Evolutionary conservation across 768 basidiomycete species (phyloP), one percentile per base, ranked within the genome.

Genomic region (Lactifluus piperatus): DNA sequence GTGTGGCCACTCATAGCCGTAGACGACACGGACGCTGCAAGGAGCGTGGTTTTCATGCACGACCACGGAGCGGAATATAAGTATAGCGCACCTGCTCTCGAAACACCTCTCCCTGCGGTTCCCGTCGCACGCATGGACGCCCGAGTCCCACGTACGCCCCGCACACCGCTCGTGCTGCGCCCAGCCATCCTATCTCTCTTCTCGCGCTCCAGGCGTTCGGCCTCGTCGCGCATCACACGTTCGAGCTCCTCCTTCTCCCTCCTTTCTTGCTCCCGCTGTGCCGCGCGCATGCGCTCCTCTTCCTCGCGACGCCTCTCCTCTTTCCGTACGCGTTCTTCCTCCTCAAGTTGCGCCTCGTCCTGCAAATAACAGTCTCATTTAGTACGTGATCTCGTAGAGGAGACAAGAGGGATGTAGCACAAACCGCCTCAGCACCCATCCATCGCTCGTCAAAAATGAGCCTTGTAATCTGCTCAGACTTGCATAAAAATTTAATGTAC

Each of bases 361-460:
- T 90, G 30, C 9, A 29, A 41, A 46, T 3, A n/a, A 14, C 24
- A 20, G 4, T 43, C 43, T 20, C 22, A 16, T 26, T 51, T 20
- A 48, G 27, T 1, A 26, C 26, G 55, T 29, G 62, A 10, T 24
- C 22, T 60, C 46, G 34, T 37, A 24, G 20, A 37, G 36, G 22
- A 27, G 34, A 27, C 6, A 50, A 37, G 24, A 2, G 48, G 10
- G 9, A 24, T 4, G 4, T 13, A 18, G 18, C 37, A 46, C 46
- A 82, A 67, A 88, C 89, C 45, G 76, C 81, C 61, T 86, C 85
- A 39, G 83, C 86, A 2, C 89, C 89, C 54, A 79, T 73, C 86
- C 86, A 91, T 58, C 80, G 73, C 60, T 88, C 85, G 68, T 91
- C 88, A 60, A 90, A 83, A 18, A 91, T 81, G 57, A 91, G 70